phyloP scores from a whole-genome alignment of 768 basidiomycete species.

The Trametes punicea region DNA sequence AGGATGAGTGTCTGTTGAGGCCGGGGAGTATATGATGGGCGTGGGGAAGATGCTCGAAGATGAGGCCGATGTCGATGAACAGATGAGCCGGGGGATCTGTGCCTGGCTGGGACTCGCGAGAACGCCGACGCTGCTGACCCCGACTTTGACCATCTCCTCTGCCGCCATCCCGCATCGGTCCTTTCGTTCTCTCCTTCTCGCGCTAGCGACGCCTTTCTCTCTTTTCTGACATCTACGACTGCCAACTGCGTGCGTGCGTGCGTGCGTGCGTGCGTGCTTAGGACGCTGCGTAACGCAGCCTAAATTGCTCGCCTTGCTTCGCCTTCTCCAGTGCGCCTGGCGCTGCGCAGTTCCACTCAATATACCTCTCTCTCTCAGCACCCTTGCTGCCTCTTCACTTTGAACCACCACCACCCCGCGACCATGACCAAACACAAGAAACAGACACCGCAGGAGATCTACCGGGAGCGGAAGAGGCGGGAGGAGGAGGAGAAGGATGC shows the following conservation, averaged over 20 bases:
- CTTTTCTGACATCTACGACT: not conserved
- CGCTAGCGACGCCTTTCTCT: not conserved
- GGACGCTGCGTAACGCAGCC: slow-evolving; percentile 11
- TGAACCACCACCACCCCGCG: not conserved
- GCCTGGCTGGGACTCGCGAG: slow-evolving; percentile 1
- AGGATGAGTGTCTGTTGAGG: too few relatives aligned
- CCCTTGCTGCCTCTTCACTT: not conserved
- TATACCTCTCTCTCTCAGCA: not conserved
- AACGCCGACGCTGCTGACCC: not conserved
- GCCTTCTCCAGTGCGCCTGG: slow-evolving; percentile 6
- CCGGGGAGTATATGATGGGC: too few relatives aligned
- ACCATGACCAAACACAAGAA: slow-evolving; percentile 35
- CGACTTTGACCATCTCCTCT: slow-evolving; percentile 8
- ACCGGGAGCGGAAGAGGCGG: slow-evolving; percentile 51
- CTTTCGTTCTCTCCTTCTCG: not conserved
- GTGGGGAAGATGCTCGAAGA: slow-evolving; percentile 6
- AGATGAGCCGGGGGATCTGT: slow-evolving; percentile 1
- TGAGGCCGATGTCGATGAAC: not conserved
- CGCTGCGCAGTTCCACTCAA: slow-evolving; percentile 14
- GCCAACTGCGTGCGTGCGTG: slow-evolving; percentile 1
- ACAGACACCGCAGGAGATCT: slow-evolving; percentile 60
- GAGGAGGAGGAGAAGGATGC: slow-evolving; percentile 63
- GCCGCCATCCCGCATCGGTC: not conserved
- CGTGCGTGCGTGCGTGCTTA: too few relatives aligned
- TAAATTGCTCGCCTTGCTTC: slow-evolving; percentile 6